Evolutionary conservation across 2,329 filamentous ascomycete genomes (phyloP), one percentile per base, ranked within the genome.

Genomic region (Aspergillus sp.): DNA sequence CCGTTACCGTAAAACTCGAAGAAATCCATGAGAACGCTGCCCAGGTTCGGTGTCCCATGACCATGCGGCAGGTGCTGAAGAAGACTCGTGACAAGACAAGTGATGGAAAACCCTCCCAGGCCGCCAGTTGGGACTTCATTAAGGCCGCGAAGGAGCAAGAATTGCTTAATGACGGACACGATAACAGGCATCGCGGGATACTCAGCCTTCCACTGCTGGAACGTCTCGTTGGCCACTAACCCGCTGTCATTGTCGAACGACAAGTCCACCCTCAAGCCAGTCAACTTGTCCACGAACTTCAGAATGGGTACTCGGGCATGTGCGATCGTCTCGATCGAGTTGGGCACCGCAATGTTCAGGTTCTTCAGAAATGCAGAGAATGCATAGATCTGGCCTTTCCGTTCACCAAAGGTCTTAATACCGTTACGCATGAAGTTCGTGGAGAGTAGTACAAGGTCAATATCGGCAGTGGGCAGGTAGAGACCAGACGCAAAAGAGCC

Each of bases 181-280:
- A 99, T 80, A 42, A 91, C 86, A 0, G 92, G 90, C 91, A 98
- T 93, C 8, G 88, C 87, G 0, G 94, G 93, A 65, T 89, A 96
- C 56, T 88, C 80, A 13, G 81, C 68, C 75, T 90, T 93, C 95
- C 95, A 99, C 0, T 80, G 75, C 57, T 87, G 77, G 73, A 97
- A 96, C 0, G 92, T 97, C 17, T 87, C 79, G 70, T 95, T 89
- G 2, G 95, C 94, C 17, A 84, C 78, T 8, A 97, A 79, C 10
- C 95, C 95, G 44, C 90, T 91, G 38, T 88, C 78, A 71, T 97
- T 98, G 77, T 99, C 94, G 72, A 99, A 97, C 0, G 93, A 98
- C 11, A 99, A 85, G 73, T 99, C 95, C 11, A 98, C 90, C 67
- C 90, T 91, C 56, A 99, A 80, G 11, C 88, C 88, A 1, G 93